Conservation (phyloP, 768 basidiomycete genomes). For the Polyporus arcularius region DNA sequence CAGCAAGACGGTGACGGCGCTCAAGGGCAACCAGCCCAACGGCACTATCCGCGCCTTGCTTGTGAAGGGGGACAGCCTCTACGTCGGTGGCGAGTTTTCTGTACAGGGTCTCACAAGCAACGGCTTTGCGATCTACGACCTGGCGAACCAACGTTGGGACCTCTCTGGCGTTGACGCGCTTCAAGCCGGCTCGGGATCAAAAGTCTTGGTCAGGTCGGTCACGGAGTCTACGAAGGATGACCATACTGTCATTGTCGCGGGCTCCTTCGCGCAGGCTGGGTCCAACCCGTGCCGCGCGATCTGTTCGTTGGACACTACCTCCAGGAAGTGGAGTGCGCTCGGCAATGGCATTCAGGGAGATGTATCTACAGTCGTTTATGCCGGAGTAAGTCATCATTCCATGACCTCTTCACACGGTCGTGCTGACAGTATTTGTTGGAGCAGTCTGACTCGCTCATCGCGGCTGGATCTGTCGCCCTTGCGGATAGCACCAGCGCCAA, state of each 20-base stretch:
- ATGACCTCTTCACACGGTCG: neutral
- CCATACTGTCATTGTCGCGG: slow-evolving; percentile 76
- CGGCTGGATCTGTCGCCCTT: slow-evolving; percentile 77
- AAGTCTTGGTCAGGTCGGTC: slow-evolving; percentile 73
- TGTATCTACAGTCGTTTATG: slow-evolving; percentile 74
- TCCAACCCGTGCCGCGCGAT: slow-evolving; percentile 73
- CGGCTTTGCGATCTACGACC: slow-evolving; percentile 82
- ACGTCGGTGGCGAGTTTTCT: slow-evolving; percentile 84
- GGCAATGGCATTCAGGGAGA: slow-evolving; percentile 84
- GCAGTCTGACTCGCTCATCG: slow-evolving; percentile 69
- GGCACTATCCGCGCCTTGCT: slow-evolving; percentile 80
- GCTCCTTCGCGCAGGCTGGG: slow-evolving; percentile 83
- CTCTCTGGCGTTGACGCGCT: slow-evolving; percentile 59
- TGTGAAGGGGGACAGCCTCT: slow-evolving; percentile 70
- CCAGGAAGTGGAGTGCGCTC: slow-evolving; percentile 78
- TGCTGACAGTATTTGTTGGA: neutral
- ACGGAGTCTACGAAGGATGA: slow-evolving; percentile 59
- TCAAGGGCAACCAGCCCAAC: slow-evolving; percentile 62
- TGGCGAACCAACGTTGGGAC: slow-evolving; percentile 64
- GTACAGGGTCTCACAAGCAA: slow-evolving; percentile 55
- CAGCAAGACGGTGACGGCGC: slow-evolving; percentile 48
- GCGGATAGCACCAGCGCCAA: slow-evolving; percentile 64
- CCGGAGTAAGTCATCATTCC: slow-evolving; percentile 60
- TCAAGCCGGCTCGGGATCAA: slow-evolving; percentile 51
- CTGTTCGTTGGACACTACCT: slow-evolving; percentile 68